These are phyloP conservation scores for Colletotrichum sp. DNA, from an alignment of 2,329 filamentous ascomycete genomes.

Conservation along the genomic window DNA sequence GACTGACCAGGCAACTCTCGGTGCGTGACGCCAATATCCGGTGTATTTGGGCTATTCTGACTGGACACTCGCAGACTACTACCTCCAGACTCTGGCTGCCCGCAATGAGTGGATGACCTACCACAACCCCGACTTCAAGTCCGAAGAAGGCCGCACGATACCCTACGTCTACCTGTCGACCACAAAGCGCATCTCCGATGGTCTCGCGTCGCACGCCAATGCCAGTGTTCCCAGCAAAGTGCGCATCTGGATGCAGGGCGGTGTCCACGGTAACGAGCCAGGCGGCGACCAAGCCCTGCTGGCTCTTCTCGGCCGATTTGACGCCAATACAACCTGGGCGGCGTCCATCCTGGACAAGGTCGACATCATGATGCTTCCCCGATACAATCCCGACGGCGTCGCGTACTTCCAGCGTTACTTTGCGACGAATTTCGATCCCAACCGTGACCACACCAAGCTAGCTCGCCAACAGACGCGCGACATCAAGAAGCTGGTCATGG, in stretches of 20 bases:
- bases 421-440: conserved; percentile 33
- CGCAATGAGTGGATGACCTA: conserved; percentile 29
- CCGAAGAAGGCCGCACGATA: conserved; percentile 27
- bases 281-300: conserved; percentile 33
- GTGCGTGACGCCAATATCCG: neutral
- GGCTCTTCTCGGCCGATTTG: conserved; percentile 33
- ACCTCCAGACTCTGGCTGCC: conserved; percentile 24
- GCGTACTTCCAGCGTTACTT: conserved; percentile 36
- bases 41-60: neutral
- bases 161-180: conserved; percentile 25
- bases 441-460: conserved; percentile 37
- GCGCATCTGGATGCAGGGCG: conserved; percentile 35
- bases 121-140: conserved; percentile 21
- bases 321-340: conserved; percentile 32
- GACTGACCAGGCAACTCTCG: conserved; percentile 24
- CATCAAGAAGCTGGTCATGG: conserved; percentile 31
- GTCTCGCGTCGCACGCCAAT: conserved; percentile 14
- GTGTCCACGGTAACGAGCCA: conserved; percentile 36
- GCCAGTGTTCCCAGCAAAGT: conserved; percentile 25
- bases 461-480: conserved; percentile 33
- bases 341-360: conserved; percentile 28
- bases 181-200: neutral
- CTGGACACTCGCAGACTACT: conserved; percentile 15
- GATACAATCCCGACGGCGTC: conserved; percentile 38
- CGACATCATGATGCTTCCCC: conserved; percentile 32